Evolutionary conservation across 352 stramenopile species (phyloP), one percentile per base, ranked within the genome.

Genomic region (Pythium biforme): DNA sequence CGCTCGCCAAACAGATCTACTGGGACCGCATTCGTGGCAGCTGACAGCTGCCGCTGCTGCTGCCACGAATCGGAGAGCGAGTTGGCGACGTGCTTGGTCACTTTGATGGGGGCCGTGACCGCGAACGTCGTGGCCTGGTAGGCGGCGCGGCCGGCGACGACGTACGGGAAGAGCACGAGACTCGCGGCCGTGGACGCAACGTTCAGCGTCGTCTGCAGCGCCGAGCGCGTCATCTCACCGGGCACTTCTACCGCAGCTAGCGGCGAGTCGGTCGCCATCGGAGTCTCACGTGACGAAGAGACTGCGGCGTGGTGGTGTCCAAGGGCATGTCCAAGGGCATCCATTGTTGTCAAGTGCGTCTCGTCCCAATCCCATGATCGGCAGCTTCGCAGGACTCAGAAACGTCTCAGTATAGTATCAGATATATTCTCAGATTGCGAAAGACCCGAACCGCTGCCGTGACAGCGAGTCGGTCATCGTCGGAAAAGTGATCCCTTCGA

Each of bases 161-260:
- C 68, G 68, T 88, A 90, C 48, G 82, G 83, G 23, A 74, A 74
- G 6, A 91, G 64, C 71, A 88, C 73, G 20, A 89, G 61, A 54
- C 61, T 86, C n/a, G 81, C 81, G 7, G 81, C 79, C 3, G 67
- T 76, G 1, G 76, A 83, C 54, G 81, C 81, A 20, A 89, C 68
- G 27, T 68, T 72, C 6, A 91, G 69, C 52, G 79, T 89, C 47
- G 76, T 66, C 51, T 84, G 74, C 19, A 91, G 62, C 51, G 69
- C 66, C 15, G 62, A 60, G 1, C 62, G 54, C n/a, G 58, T 25
- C 26, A n/a, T 8, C 14, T 37, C 31, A n/a, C n/a, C n/a, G n/a
- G n/a, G n/a, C n/a, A n/a, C n/a, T n/a, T n/a, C n/a, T n/a, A n/a
- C n/a, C 2, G 31, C 31, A 11, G 31, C 8, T 27, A 41, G 12